phyloP scores from a whole-genome alignment of 768 basidiomycete species.

The Sporobolomyces pararoseus region DNA sequence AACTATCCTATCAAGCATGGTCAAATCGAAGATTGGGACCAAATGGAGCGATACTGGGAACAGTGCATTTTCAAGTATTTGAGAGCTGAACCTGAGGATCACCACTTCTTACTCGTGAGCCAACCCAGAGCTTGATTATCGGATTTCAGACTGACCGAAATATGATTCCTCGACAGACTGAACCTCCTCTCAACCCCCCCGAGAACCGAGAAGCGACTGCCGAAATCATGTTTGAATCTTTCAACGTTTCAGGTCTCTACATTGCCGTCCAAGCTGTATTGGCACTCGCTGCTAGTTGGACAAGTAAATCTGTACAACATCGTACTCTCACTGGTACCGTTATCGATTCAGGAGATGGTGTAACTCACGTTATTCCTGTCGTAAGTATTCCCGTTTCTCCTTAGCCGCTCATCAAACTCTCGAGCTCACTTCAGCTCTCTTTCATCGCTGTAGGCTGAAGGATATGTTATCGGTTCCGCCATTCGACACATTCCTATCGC shows the following conservation, averaged over 20 bases:
- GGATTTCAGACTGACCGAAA: neutral
- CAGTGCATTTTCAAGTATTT: slow-evolving; percentile 99
- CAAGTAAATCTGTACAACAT: slow-evolving; percentile 62
- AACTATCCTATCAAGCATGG: slow-evolving; percentile 97
- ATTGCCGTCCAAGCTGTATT: slow-evolving; percentile 98
- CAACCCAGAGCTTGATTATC: too few species aligned
- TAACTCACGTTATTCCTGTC: slow-evolving; percentile 86
- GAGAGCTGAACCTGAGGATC: slow-evolving; percentile 96
- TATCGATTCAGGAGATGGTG: slow-evolving; percentile 98
- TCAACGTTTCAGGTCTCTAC: slow-evolving; percentile 97
- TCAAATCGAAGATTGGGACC: slow-evolving; percentile 62
- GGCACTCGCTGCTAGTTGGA: slow-evolving; percentile 95
- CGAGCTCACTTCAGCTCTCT: too few species aligned
- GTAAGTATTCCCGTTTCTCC: slow-evolving; percentile 42
- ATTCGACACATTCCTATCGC: slow-evolving; percentile 99
- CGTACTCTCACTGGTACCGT: slow-evolving; percentile 66
- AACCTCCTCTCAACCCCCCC: slow-evolving; percentile 94
- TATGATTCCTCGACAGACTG: slow-evolving; percentile 59
- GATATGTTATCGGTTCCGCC: slow-evolving; percentile 96
- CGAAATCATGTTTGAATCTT: slow-evolving; percentile 99
- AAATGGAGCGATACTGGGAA: slow-evolving; percentile 99
- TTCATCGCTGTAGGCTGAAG: too few species aligned
- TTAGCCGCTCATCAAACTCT: too few species aligned
- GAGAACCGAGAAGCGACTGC: slow-evolving; percentile 99
- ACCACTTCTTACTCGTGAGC: slow-evolving; percentile 90